Evolutionary conservation across 768 basidiomycete species (phyloP).

Genomic region (Sarcomyxa edulis): DNA sequence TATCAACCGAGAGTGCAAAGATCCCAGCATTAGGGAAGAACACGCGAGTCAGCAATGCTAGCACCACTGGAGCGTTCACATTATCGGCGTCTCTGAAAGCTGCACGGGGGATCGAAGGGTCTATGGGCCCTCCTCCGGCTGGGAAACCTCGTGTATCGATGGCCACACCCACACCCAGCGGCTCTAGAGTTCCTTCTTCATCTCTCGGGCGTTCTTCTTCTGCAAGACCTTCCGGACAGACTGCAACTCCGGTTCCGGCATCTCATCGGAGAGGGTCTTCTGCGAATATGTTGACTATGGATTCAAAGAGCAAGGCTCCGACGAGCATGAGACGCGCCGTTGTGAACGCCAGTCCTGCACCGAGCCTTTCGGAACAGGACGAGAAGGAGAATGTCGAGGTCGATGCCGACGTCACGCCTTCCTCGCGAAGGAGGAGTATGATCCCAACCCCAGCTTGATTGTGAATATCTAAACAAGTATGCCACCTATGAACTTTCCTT

Average conservation of each 20-base stretch:
- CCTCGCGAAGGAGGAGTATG: conserved; percentile 25
- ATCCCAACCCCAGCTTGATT: conserved; percentile 27
- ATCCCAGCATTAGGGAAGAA: conserved; percentile 45
- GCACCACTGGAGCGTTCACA: conserved; percentile 17
- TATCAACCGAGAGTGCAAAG: conserved; percentile 23
- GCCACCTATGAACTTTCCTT: too few species aligned
- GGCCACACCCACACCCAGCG: conserved; percentile 34
- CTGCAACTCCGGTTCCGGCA: conserved; percentile 21
- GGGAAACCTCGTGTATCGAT: conserved; percentile 31
- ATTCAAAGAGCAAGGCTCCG: conserved; percentile 26
- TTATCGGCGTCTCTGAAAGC: conserved; percentile 18
- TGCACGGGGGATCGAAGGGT: conserved; percentile 24
- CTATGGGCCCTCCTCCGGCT: conserved; percentile 49
- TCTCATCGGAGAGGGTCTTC: conserved; percentile 29
- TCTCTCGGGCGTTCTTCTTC: conserved; percentile 28
- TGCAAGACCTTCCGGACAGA: conserved; percentile 19
- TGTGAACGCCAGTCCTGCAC: conserved; percentile 27
- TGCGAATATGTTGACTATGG: conserved; percentile 8
- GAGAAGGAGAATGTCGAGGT: conserved; percentile 58
- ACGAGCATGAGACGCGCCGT: conserved; percentile 24
- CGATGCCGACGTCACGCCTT: conserved; percentile 12
- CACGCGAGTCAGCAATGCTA: conserved; percentile 34
- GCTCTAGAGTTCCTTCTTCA: conserved; percentile 27
- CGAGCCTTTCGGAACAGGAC: conserved; percentile 37
- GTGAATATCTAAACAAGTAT: too few species aligned